Evolutionary conservation across 345 rosid genomes (phyloP), one percentile per base, ranked within the genome.

Genomic region (Arabis hirsuta): DNA sequence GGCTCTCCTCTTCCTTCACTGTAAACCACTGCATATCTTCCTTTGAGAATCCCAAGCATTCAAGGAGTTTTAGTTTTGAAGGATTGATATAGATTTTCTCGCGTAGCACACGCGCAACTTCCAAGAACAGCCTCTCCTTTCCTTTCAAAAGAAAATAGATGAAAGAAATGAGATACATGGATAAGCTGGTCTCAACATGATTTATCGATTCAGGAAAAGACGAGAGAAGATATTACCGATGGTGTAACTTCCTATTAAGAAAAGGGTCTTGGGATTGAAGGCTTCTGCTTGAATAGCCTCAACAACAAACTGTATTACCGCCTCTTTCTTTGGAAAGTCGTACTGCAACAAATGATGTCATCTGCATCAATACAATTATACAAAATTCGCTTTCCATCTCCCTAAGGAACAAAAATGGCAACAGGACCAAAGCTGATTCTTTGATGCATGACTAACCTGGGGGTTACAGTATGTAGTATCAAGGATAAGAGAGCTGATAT

Each of bases 251-350:
- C 99, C 97, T 14, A 91, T 89, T 44, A 91, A 84, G 76, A 95
- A 95, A 56, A 95, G 95, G 6, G 96, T 91, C 72, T 82, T 83
- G 22, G 96, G 90, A 82, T 95, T 89, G 74, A 91, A 95, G 38
- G 96, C 71, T 82, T 94, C 97, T 29, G 96, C 99, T 86, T 95
- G 97, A 76, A 91, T 95, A 69, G 96, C 86, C 81, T 95, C 99
- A 50, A 91, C 73, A 64, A 94, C 99, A 68, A 94, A 94, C 73
- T 94, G 97, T 78, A 89, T 84, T 12, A 91, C 96, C 22, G 88
- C 88, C 66, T 91, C 99, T 76, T 94, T 96, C 82, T 87, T 89
- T 41, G 99, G 99, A 75, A 94, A 91, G 84, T 94, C 98, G 69
- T 94, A 86, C 97, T 93, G 83, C 78, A 81, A 67, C 55, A 76